Conservation (phyloP, 2,329 filamentous ascomycete species). For the Ascochyta koolunga region DNA sequence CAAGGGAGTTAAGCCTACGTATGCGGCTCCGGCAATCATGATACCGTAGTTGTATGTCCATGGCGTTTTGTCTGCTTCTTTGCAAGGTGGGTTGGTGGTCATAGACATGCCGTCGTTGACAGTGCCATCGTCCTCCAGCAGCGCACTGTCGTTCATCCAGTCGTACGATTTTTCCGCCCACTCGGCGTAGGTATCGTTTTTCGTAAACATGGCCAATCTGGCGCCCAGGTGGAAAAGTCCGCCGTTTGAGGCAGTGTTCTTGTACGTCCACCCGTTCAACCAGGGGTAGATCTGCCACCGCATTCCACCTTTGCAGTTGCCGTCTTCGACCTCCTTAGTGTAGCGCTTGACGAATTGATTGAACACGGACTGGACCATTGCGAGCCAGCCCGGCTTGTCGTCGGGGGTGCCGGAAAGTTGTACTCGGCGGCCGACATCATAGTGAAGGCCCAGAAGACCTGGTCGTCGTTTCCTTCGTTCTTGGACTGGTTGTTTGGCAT, state of each 20-base stretch:
- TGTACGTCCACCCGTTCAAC: conserved; percentile 46
- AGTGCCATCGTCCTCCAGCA: conserved; percentile 32
- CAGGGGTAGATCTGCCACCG: conserved; percentile 47
- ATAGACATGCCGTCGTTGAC: conserved; percentile 40
- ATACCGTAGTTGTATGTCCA: conserved; percentile 50
- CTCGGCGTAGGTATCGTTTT: conserved; percentile 44
- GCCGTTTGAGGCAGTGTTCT: conserved; percentile 49
- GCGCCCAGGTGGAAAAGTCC: conserved; percentile 49
- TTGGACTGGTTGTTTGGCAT: conserved; percentile 47
- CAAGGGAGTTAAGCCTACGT: conserved; percentile 22
- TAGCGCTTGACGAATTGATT: conserved; percentile 46
- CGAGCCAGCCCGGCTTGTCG: conserved; percentile 52
- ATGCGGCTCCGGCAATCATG: conserved; percentile 43
- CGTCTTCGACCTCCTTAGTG: conserved; percentile 30
- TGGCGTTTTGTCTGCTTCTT: conserved; percentile 36
- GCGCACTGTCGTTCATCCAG: conserved; percentile 40
- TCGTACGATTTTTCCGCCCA: conserved; percentile 46
- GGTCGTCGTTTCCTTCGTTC: conserved; percentile 61
- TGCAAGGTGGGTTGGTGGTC: conserved; percentile 29
- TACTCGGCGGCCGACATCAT: conserved; percentile 63
- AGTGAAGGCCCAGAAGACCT: conserved; percentile 63
- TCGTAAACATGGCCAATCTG: conserved; percentile 46
- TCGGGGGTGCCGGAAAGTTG: conserved; percentile 51
- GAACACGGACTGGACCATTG: conserved; percentile 51
- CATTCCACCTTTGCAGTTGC: conserved; percentile 43